Percentiles rank a stretch among this genome's conserved stretches.
phyloP scores from a whole-genome alignment of 306 rosid species.

The Quercus suber region DNA sequence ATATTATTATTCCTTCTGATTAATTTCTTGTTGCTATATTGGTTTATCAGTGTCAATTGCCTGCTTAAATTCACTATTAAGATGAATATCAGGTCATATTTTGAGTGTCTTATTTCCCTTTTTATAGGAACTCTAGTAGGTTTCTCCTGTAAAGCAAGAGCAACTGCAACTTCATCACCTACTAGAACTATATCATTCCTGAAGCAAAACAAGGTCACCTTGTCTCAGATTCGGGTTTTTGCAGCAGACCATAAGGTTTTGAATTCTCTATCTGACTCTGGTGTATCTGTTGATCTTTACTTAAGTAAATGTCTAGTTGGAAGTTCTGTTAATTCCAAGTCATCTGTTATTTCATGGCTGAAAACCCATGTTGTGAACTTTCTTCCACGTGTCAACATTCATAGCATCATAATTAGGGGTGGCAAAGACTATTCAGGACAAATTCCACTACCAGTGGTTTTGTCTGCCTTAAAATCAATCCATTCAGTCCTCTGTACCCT shows the following conservation, averaged over 20 bases:
- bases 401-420: constrained; percentile 40
- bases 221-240: constrained; percentile 40
- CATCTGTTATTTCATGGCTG: constrained; percentile 35
- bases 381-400: constrained; percentile 36
- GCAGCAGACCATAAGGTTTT: constrained; percentile 39
- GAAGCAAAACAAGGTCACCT: constrained; percentile 35
- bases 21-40: not conserved
- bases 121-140: constrained; percentile 52
- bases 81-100: constrained; percentile 13
- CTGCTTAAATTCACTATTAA: not conserved
- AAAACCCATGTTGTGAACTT: constrained; percentile 33
- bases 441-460: constrained; percentile 31
- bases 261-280: constrained; percentile 30
- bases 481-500: constrained; percentile 39
- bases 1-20: not conserved
- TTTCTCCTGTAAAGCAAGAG: constrained; percentile 42
- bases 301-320: constrained; percentile 38
- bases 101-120: constrained; percentile 3
- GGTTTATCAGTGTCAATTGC: not conserved
- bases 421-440: constrained; percentile 28
- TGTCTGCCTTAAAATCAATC: constrained; percentile 37
- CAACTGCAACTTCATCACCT: constrained; percentile 29
- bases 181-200: constrained; percentile 32
- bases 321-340: constrained; percentile 30
- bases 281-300: constrained; percentile 53